Base-by-base conservation (phyloP, 2,329 filamentous ascomycete genomes). In the Periconia digitata region DNA sequence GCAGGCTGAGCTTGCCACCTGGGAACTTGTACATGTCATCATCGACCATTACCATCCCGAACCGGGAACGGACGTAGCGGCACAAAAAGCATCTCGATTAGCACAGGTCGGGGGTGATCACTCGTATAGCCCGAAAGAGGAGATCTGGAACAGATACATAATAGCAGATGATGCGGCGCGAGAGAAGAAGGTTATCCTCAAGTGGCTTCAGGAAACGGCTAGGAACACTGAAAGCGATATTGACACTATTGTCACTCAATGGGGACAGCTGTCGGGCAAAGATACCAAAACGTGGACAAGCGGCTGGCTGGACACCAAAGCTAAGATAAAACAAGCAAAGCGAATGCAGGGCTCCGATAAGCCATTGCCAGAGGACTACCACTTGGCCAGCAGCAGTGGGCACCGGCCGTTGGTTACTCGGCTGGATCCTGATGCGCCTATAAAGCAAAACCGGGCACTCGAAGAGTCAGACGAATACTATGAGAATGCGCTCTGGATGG, bases 221-320 rank as follows among this genome's bases (percentile, higher is more conserved):
- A 82, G 85, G 27, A 75, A 77, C 43, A 81, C 83, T 21, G 82
- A 84, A 3, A 85, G 85, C 35, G 85, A 89, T 53, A 85, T 96
- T 23, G 84, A 92, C 56, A 82, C 86, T 21, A 76, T 95, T 22
- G 87, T 92, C 43, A 80, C 85, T 44, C 86, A 92, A 47, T 45
- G 70, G 45, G 87, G 92, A 66, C 80, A 84, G 51, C 85, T 85
- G 53, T 87, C 89, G 12, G 88, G 92, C 50, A 80, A 89, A 60
- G 66, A 63, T 34, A 63, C 61, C 17, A 58, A 66, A n/a, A 84
- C 92, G 8, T 89, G 94, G 75, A 85, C 89, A 22, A 85, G 91
- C 67, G 92, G 92, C 35, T 96, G 92, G 89, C 83, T 96, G 54
- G 90, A 96, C 68, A 96, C 94, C 0, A 89, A 91, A 54, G 85